Conservation (phyloP, 805 yeast species). For the Spathaspora hagerdaliae region DNA sequence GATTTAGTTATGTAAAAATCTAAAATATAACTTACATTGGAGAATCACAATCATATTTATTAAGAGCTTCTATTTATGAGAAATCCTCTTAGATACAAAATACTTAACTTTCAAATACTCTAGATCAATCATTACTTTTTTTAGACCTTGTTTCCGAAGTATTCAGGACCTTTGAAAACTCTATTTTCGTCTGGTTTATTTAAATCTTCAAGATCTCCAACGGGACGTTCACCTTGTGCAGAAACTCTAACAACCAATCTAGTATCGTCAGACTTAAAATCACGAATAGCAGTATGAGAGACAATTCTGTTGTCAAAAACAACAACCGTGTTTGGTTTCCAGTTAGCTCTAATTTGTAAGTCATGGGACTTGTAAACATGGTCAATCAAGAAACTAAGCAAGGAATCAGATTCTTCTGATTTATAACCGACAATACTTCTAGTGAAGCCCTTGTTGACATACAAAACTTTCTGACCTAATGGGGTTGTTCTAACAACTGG, state of each 20-base stretch:
- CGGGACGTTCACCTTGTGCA: slow-evolving; percentile 38
- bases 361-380: slow-evolving; percentile 34
- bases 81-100: too few species aligned
- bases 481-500: slow-evolving; percentile 39
- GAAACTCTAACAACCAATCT: slow-evolving; percentile 36
- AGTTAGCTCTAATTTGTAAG: slow-evolving; percentile 33
- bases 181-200: slow-evolving; percentile 23
- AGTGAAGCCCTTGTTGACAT: slow-evolving; percentile 31
- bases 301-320: slow-evolving; percentile 40
- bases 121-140: too few species aligned
- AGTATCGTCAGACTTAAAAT: slow-evolving; percentile 27
- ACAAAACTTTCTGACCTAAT: slow-evolving; percentile 32
- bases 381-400: slow-evolving; percentile 29
- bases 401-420: slow-evolving; percentile 31
- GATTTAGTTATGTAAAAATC: too few species aligned
- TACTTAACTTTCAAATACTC: too few species aligned
- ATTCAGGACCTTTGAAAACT: slow-evolving; percentile 9
- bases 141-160: slow-evolving; percentile 3
- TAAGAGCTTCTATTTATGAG: too few species aligned
- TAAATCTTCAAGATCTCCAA: slow-evolving; percentile 32
- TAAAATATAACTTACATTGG: too few species aligned
- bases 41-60: too few species aligned
- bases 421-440: slow-evolving; percentile 35
- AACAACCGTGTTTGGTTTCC: slow-evolving; percentile 35
- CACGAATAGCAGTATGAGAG: slow-evolving; percentile 31